These are phyloP conservation scores for Trichosanthes truncata DNA, from an alignment of 306 rosid genomes.

Conservation along the genomic window DNA sequence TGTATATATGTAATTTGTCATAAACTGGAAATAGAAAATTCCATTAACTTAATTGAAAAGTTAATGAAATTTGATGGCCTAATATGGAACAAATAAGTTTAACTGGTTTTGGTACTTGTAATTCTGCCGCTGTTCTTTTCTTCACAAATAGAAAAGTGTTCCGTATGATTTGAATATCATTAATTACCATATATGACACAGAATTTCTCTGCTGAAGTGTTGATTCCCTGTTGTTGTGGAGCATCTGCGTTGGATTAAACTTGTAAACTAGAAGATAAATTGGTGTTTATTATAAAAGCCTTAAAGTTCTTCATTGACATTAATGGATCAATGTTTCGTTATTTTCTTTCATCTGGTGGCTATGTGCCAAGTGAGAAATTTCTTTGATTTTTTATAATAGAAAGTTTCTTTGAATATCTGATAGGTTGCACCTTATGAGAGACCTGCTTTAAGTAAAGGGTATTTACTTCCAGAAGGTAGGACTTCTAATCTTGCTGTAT, in stretches of 20 bases:
- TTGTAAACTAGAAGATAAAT: background rate
- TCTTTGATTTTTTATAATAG: constrained; percentile 6
- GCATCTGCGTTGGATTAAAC: background rate
- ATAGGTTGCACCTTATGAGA: constrained; percentile 97
- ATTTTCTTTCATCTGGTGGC: background rate
- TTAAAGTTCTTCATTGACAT: background rate
- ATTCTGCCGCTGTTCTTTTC: background rate
- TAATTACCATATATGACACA: background rate
- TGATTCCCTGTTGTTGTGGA: background rate
- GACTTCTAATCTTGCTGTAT: constrained; percentile 12
- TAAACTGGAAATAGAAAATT: background rate
- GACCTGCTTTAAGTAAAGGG: constrained; percentile 98
- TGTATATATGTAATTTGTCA: background rate
- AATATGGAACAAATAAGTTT: background rate
- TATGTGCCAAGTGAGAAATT: background rate
- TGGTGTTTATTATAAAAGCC: background rate
- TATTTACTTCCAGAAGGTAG: constrained; percentile 92
- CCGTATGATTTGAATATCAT: background rate
- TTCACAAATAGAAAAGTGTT: background rate
- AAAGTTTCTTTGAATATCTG: constrained; percentile 16
- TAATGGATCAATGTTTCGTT: background rate
- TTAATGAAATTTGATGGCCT: background rate
- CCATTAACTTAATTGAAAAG: background rate
- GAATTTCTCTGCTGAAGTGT: background rate
- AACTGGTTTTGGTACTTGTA: background rate